These are phyloP conservation scores for Eucalyptus cloeziana DNA, from an alignment of 345 rosid genomes.

Conservation along the genomic window DNA sequence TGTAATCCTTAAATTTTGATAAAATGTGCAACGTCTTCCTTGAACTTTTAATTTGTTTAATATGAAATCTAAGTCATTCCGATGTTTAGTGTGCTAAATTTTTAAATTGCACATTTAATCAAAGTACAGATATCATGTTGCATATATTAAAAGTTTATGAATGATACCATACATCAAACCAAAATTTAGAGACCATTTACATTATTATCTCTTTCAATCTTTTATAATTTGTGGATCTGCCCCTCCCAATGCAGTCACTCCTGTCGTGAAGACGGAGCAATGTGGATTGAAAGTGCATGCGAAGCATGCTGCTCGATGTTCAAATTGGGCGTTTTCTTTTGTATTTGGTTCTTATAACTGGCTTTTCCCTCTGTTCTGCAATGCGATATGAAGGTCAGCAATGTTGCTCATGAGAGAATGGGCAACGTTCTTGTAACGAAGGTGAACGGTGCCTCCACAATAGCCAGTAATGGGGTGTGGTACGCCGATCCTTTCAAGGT, in stretches of 20 bases:
- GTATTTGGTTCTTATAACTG: not conserved
- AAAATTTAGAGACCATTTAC: too few relatives aligned
- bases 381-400: not conserved
- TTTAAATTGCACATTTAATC: too few relatives aligned
- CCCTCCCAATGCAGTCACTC: too few relatives aligned
- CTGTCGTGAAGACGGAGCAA: too few relatives aligned
- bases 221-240: too few relatives aligned
- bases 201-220: not conserved
- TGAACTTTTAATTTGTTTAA: too few relatives aligned
- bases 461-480: not conserved
- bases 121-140: too few relatives aligned
- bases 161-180: too few relatives aligned
- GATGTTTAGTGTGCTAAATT: too few relatives aligned
- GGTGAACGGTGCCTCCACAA: not conserved
- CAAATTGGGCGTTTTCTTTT: not conserved
- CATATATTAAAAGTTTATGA: too few relatives aligned
- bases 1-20: too few relatives aligned
- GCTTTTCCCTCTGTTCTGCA: not conserved
- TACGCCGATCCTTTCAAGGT: rapidly evolving
- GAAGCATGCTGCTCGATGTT: not conserved
- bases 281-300: too few relatives aligned
- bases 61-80: rapidly evolving
- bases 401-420: not conserved
- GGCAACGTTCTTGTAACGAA: not conserved
- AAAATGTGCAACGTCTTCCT: rapidly evolving